Percentiles rank a stretch among this genome's conserved stretches.
phyloP scores from a whole-genome alignment of 148 eudicot species.

The Cornus controversa region DNA sequence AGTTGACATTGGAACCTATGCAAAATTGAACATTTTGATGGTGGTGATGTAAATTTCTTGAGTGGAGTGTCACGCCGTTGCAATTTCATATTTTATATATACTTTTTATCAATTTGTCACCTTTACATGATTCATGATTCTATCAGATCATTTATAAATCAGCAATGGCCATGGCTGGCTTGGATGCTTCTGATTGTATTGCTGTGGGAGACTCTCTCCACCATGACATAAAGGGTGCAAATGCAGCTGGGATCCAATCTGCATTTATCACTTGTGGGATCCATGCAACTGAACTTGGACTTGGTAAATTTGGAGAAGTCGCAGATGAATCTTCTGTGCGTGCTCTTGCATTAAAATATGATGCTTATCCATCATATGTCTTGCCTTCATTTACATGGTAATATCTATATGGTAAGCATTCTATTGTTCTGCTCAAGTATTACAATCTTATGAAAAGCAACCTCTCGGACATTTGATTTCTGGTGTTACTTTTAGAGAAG shows the following conservation, averaged over 20 bases:
- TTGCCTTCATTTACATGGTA: slow-evolving; percentile 79
- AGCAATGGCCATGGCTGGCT: slow-evolving; percentile 74
- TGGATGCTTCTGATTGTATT: slow-evolving; percentile 69
- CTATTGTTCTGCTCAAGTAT: neutral
- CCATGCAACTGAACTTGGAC: slow-evolving; percentile 83
- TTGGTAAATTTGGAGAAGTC: slow-evolving; percentile 53
- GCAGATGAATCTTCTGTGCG: slow-evolving; percentile 54
- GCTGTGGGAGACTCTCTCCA: slow-evolving; percentile 96
- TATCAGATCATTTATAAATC: slow-evolving; percentile 73
- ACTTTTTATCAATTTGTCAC: neutral
- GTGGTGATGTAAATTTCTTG: neutral
- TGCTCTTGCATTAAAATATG: slow-evolving; percentile 57
- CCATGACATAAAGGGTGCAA: slow-evolving; percentile 94
- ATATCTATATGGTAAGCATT: slow-evolving; percentile 20
- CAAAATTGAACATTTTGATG: neutral
- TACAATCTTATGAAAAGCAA: no score
- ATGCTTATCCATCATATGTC: slow-evolving; percentile 63
- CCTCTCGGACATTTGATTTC: neutral
- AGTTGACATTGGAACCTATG: neutral
- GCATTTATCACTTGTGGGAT: slow-evolving; percentile 72
- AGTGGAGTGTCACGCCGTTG: neutral
- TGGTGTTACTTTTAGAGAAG: no score
- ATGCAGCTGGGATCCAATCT: slow-evolving; percentile 68
- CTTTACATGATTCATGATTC: neutral
- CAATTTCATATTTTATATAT: neutral